These are phyloP conservation scores for Pulveroboletus frians DNA, from an alignment of 768 basidiomycete genomes.

Conservation along the genomic window DNA sequence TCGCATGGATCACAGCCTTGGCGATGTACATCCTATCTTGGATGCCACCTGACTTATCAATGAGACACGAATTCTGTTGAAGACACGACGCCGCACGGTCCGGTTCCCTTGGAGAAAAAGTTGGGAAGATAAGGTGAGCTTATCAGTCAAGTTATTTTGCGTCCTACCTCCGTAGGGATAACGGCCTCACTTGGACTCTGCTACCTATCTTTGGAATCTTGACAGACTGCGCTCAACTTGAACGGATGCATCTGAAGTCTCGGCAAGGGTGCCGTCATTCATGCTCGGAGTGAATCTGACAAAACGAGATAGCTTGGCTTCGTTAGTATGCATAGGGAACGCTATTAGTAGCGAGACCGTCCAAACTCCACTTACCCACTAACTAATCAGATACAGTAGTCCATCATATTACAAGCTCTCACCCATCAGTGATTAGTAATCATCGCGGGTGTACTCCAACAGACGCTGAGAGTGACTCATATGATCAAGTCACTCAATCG, in stretches of 20 bases:
- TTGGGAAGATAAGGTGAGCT: neutral
- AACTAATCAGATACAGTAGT: too few species aligned
- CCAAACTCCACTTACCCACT: neutral
- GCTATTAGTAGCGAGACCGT: too few species aligned
- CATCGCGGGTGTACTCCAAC: neutral
- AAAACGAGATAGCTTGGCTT: neutral
- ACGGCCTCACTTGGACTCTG: neutral
- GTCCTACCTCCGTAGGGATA: neutral
- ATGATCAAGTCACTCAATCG: neutral
- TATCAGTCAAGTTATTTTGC: too few species aligned
- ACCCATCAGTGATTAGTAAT: constrained; percentile 10
- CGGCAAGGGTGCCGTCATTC: neutral
- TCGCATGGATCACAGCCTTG: constrained; percentile 8
- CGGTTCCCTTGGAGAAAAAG: neutral
- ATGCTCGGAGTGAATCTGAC: neutral
- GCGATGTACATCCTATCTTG: neutral
- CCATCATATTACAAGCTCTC: too few species aligned
- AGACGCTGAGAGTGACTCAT: constrained; percentile 5
- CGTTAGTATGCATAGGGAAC: neutral
- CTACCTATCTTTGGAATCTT: constrained; percentile 7
- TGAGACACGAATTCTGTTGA: neutral
- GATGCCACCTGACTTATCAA: neutral
- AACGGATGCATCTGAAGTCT: neutral
- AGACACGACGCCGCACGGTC: neutral
- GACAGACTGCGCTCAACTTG: neutral